These are phyloP conservation scores for Heliosperma pusillum DNA, from an alignment of 148 eudicot species.

Conservation along the genomic window DNA sequence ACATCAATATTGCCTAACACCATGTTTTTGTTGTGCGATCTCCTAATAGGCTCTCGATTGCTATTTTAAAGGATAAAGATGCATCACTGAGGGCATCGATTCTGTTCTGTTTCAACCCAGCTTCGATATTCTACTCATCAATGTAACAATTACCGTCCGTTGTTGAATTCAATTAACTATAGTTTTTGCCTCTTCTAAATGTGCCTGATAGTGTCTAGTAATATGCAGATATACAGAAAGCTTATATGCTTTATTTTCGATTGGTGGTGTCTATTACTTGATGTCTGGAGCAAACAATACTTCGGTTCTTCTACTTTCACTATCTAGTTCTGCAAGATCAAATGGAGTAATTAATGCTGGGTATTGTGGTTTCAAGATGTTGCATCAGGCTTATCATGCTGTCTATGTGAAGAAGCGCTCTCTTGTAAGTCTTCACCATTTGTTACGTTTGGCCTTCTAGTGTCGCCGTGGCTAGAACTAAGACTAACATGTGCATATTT, in stretches of 20 bases:
- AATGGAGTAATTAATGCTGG: conserved; percentile 95
- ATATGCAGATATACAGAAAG: conserved; percentile 86
- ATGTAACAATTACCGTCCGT: conserved; percentile 39
- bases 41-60: conserved; percentile 63
- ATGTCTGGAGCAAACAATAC: conserved; percentile 45
- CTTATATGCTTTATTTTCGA: conserved; percentile 71
- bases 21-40: conserved; percentile 3
- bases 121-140: conserved; percentile 94
- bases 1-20: background rate
- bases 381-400: conserved; percentile 65
- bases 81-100: conserved; percentile 68
- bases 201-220: conserved; percentile 3
- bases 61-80: conserved; percentile 58
- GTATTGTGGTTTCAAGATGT: conserved; percentile 62
- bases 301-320: conserved; percentile 59
- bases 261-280: conserved; percentile 71
- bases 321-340: conserved; percentile 79
- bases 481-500: conserved; percentile 1
- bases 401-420: conserved; percentile 37
- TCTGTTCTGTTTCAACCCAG: conserved; percentile 93
- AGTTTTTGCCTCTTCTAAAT: background rate
- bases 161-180: background rate
- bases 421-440: conserved; percentile 39
- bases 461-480: conserved; percentile 6
- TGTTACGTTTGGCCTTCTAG: background rate